Base-by-base conservation (phyloP, 768 basidiomycete species). In the Butyriboletus loyo region DNA sequence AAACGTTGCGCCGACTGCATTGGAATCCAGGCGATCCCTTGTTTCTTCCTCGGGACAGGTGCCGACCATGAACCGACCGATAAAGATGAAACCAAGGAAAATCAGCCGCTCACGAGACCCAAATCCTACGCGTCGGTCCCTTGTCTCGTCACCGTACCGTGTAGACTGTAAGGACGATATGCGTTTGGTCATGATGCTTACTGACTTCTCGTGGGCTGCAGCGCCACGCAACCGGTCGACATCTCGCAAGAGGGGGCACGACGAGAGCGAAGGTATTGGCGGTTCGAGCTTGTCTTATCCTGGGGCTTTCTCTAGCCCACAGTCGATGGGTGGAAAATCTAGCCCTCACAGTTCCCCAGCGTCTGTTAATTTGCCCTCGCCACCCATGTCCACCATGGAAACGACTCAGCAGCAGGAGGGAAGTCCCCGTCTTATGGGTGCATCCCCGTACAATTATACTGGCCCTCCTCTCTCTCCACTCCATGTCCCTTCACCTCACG, bases 321-420 rank as follows among this genome's bases (percentile, higher is more conserved):
- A 74, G 7, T 71, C 76, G 24, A 64, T 72, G 15, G 70, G 70
- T 24, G 66, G 76, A 13, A 77, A 67, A 37, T 71, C 78, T 10
- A 89, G 86, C 63, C 76, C 83, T 8, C 87, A 88, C 59, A 86
- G 88, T 64, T 91, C 88, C 14, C 88, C 88, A 2, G 81, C 82
- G 3, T 91, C 88, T 13, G 80, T 75, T 14, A 84, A 85, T 66
- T 70, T 86, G 25, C 86, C 88, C 4, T 90, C 88, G 4, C 88
- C 88, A 15, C 72, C 83, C 7, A 81, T 80, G 65, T 72, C 83
- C 22, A 72, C 72, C 13, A 61, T 75, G 36, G 82, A 82, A 50
- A 68, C 76, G 24, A 66, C 75, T 2, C 70, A 72, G 22, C 66
- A 66, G 17, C 73, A 75, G 52, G 84, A 87, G 55, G 72, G 76